Conservation (phyloP, 2,329 filamentous ascomycete genomes). For the Ceratocystis alfenasii region DNA sequence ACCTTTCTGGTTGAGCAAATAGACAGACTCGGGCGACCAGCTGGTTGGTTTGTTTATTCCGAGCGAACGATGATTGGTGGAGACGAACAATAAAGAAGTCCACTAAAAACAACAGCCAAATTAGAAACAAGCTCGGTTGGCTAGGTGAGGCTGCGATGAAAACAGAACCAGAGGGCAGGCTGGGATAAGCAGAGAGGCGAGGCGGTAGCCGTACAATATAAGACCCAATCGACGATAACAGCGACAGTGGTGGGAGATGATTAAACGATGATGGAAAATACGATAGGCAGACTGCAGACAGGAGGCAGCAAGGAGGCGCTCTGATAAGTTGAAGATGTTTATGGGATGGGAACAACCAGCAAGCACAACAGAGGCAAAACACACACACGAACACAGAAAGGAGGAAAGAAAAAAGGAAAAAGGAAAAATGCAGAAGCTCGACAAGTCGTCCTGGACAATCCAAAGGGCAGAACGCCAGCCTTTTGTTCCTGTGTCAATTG, state of each 20-base stretch:
- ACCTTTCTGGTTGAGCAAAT: neutral
- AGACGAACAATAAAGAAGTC: neutral
- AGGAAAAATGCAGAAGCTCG: conserved; percentile 9
- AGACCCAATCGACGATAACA: neutral
- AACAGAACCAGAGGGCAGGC: neutral
- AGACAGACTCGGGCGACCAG: neutral
- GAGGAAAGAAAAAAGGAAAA: conserved; percentile 11
- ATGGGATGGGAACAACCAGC: neutral
- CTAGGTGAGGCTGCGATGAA: neutral
- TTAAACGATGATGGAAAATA: neutral
- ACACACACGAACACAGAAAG: conserved; percentile 7
- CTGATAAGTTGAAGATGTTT: conserved; percentile 6
- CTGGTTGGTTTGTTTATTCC: neutral
- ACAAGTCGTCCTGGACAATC: neutral
- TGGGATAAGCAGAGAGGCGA: neutral
- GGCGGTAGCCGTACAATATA: neutral
- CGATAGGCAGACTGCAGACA: neutral
- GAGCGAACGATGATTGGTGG: neutral
- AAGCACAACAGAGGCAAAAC: neutral
- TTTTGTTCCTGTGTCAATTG: conserved; percentile 27
- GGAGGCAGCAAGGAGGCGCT: neutral
- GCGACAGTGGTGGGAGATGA: neutral
- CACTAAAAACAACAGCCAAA: conserved; percentile 1
- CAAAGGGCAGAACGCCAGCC: conserved; percentile 27
- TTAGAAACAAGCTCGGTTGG: neutral